phyloP scores from a whole-genome alignment of 1,284 basidiomycete genomes.

The Microbotryum scabiosae region DNA sequence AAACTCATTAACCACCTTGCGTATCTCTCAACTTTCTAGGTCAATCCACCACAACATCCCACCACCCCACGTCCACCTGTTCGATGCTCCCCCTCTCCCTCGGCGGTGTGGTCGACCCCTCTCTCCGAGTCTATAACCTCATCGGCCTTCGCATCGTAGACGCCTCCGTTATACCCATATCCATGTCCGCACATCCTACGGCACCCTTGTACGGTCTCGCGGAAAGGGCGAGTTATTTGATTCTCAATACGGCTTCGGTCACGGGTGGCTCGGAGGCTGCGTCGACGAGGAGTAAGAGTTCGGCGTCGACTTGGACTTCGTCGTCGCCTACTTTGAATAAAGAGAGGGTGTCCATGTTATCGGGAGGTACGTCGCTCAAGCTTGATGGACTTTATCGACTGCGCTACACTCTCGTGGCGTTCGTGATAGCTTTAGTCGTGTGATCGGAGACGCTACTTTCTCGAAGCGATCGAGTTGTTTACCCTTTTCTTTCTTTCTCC shows the following conservation, averaged over 20 bases:
- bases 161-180: constrained; percentile 31
- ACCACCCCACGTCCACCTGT: constrained; percentile 33
- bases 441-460: too few relatives aligned
- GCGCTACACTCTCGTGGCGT: too few relatives aligned
- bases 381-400: too few relatives aligned
- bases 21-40: not conserved
- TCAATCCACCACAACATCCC: not conserved
- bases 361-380: too few relatives aligned
- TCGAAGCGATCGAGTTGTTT: too few relatives aligned
- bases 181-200: constrained; percentile 15
- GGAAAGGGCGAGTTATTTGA: constrained; percentile 20
- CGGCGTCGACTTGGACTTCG: not conserved
- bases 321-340: not conserved
- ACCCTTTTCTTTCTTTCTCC: too few relatives aligned
- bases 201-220: constrained; percentile 20
- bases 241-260: constrained; percentile 4
- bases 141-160: constrained; percentile 51
- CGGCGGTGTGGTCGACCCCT: constrained; percentile 65
- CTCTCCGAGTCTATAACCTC: constrained; percentile 63
- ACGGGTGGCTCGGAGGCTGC: constrained; percentile 5
- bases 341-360: not conserved
- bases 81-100: constrained; percentile 68
- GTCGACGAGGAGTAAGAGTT: not conserved
- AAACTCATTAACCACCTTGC: not conserved
- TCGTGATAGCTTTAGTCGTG: too few relatives aligned